These are phyloP conservation scores for Neltuma alba DNA, from an alignment of 306 rosid species.

Conservation along the genomic window DNA sequence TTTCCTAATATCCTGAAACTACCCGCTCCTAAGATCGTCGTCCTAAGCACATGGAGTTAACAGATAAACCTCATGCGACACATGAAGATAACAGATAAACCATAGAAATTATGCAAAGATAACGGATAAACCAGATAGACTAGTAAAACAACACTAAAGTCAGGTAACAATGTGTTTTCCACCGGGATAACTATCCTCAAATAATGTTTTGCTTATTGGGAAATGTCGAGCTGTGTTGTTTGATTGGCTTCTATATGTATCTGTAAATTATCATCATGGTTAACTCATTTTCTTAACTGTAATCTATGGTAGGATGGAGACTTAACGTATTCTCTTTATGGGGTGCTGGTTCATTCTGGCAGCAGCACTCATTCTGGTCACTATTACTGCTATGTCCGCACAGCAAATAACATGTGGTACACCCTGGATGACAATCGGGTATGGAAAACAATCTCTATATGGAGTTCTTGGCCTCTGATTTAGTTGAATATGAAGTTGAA, in stretches of 20 bases:
- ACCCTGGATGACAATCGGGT: conserved; percentile 91
- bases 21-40: not conserved
- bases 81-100: not conserved
- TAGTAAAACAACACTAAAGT: not conserved
- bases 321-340: conserved; percentile 87
- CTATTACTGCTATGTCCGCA: conserved; percentile 90
- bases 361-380: conserved; percentile 90
- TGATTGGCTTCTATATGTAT: conserved; percentile 10
- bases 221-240: not conserved
- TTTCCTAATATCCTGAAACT: not conserved
- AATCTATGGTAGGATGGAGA: conserved; percentile 65
- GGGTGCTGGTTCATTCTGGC: conserved; percentile 93
- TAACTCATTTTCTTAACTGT: not conserved
- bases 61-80: not conserved
- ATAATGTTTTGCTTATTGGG: not conserved
- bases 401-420: conserved; percentile 92
- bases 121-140: not conserved
- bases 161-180: not conserved
- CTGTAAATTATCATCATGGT: conserved; percentile 8
- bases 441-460: conserved; percentile 27
- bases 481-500: not conserved
- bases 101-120: not conserved
- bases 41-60: not conserved
- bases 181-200: not conserved
- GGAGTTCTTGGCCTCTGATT: not conserved